Evolutionary conservation across 345 rosid genomes (phyloP).

Genomic region (Aegle marmelos): DNA sequence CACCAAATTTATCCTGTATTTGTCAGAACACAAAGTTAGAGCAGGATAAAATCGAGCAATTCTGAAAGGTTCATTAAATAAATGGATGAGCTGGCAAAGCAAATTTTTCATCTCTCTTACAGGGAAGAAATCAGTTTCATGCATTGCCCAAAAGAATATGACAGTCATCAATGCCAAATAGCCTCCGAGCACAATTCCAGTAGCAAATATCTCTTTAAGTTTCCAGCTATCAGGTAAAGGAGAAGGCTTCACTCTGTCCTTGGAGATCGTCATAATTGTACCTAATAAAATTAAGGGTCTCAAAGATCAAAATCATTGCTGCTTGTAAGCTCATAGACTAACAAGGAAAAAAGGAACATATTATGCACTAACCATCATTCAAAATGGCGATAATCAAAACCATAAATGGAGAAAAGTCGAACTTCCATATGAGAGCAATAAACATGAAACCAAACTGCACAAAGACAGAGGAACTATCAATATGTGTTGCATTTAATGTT

Average conservation of each 20-base stretch:
- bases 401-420: constrained; percentile 94
- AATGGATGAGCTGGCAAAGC: not conserved
- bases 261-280: constrained; percentile 92
- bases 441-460: constrained; percentile 83
- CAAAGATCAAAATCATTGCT: not conserved
- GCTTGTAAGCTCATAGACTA: not conserved
- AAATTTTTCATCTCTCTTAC: constrained; percentile 35
- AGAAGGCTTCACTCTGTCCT: constrained; percentile 93
- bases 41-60: not conserved
- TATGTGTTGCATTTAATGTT: not conserved
- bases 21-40: not conserved
- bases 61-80: not conserved
- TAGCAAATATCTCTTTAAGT: constrained; percentile 86
- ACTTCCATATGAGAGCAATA: constrained; percentile 83
- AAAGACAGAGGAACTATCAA: not conserved
- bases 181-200: constrained; percentile 77
- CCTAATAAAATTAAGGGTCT: constrained; percentile 35
- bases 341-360: not conserved
- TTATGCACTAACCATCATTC: constrained; percentile 65
- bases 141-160: constrained; percentile 75
- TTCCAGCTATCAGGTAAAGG: constrained; percentile 97
- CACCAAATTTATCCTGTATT: constrained; percentile 61
- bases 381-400: constrained; percentile 90
- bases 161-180: constrained; percentile 85
- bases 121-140: constrained; percentile 61